Evolutionary conservation across 495 filamentous ascomycete species (phyloP).

Genomic region (Usnea hakonensis): DNA sequence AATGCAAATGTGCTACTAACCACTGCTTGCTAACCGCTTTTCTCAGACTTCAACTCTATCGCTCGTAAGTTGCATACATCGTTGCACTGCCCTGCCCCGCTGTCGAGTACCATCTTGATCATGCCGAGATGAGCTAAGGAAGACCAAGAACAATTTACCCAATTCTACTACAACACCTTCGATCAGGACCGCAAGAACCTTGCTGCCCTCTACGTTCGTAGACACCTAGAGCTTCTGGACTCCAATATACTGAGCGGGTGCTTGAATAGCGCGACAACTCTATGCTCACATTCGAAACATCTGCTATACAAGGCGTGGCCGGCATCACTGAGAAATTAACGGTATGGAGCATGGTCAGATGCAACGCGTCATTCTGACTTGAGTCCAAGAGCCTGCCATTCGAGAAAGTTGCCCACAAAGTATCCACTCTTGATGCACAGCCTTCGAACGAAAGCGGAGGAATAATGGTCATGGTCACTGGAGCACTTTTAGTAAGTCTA

Average conservation of each 20-base stretch:
- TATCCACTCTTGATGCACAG: slow-evolving; percentile 58
- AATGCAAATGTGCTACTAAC: neutral
- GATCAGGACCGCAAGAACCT: slow-evolving; percentile 57
- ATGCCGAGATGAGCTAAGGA: neutral
- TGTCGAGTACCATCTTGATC: neutral
- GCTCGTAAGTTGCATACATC: slow-evolving; percentile 43
- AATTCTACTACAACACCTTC: slow-evolving; percentile 85
- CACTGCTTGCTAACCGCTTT: neutral
- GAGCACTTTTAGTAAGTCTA: slow-evolving; percentile 63
- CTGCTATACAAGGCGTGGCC: slow-evolving; percentile 46
- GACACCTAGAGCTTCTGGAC: neutral
- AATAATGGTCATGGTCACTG: slow-evolving; percentile 80
- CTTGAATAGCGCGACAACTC: slow-evolving; percentile 63
- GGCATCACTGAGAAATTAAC: slow-evolving; percentile 69
- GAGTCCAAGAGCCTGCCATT: slow-evolving; percentile 64
- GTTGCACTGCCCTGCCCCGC: neutral
- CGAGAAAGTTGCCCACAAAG: slow-evolving; percentile 62
- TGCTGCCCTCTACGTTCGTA: slow-evolving; percentile 67
- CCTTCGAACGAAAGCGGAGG: slow-evolving; percentile 43
- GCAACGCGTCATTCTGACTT: neutral
- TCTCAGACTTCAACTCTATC: slow-evolving; percentile 44
- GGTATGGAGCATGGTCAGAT: slow-evolving; percentile 40
- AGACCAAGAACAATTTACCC: slow-evolving; percentile 65
- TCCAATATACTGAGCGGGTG: neutral
- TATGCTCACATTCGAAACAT: slow-evolving; percentile 86